A percentile compares a stretch with the other conserved stretches of the same genome.
Evolutionary conservation across 2,329 filamentous ascomycete species (phyloP).

Genomic region (Diaporthe capsici): DNA sequence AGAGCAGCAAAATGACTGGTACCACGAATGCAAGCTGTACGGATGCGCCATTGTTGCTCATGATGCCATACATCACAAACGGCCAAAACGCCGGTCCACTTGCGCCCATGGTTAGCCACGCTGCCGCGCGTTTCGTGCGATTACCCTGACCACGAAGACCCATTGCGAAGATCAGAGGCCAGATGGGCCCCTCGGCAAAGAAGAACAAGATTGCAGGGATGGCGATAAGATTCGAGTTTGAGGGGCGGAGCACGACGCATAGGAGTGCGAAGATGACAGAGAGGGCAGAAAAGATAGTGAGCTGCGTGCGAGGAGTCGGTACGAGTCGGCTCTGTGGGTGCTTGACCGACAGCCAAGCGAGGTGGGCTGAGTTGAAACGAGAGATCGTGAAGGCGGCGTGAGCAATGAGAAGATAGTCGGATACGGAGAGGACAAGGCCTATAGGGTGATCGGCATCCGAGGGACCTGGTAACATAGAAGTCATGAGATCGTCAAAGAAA

Average conservation of each 20-base stretch:
- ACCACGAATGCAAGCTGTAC: conserved; percentile 77
- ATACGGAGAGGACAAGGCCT: conserved; percentile 66
- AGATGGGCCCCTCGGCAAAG: conserved; percentile 87
- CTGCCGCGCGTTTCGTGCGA: conserved; percentile 84
- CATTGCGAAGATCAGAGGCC: conserved; percentile 85
- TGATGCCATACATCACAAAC: conserved; percentile 79
- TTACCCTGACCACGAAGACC: conserved; percentile 84
- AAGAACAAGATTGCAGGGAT: conserved; percentile 79
- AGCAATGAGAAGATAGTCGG: conserved; percentile 79
- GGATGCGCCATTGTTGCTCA: conserved; percentile 52
- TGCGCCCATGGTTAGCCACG: conserved; percentile 82
- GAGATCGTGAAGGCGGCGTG: conserved; percentile 82
- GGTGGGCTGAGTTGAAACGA: conserved; percentile 75
- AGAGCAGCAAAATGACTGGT: conserved; percentile 66
- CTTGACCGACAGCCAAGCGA: conserved; percentile 71
- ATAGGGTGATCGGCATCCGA: conserved; percentile 51
- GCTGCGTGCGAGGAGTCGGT: conserved; percentile 78
- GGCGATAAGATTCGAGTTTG: conserved; percentile 63
- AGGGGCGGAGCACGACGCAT: conserved; percentile 60
- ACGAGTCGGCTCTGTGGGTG: conserved; percentile 59
- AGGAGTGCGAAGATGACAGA: conserved; percentile 71
- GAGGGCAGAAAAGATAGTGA: conserved; percentile 72
- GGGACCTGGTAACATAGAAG: conserved; percentile 53
- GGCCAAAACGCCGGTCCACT: conserved; percentile 82
- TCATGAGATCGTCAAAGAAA: conserved; percentile 69